Conservation (phyloP, 2,329 filamentous ascomycete species). For the Botryotinia narcissicola region DNA sequence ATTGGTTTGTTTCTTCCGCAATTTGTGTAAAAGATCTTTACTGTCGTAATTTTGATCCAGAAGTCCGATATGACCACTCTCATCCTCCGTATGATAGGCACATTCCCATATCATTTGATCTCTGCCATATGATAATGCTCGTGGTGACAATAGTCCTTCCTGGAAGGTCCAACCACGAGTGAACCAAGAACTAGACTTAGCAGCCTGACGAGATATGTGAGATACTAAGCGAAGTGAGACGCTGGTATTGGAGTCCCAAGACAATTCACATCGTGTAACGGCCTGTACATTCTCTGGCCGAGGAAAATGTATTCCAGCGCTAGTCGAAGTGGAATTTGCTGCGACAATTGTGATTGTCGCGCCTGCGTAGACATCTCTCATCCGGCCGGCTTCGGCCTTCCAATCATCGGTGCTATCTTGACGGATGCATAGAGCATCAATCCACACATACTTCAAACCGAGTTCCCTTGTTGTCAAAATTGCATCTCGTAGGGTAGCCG, state of each 20-base stretch:
- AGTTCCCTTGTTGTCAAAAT: conserved; percentile 7
- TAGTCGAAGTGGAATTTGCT: conserved; percentile 15
- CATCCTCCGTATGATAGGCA: conserved; percentile 8
- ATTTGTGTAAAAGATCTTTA: conserved; percentile 22
- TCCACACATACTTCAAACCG: conserved; percentile 17
- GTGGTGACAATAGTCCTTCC: conserved; percentile 17
- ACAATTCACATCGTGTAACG: not conserved
- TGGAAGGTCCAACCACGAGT: conserved; percentile 20
- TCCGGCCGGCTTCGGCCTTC: conserved; percentile 11
- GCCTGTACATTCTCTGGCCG: not conserved
- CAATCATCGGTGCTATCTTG: conserved; percentile 18
- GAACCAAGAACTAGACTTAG: conserved; percentile 16
- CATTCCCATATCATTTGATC: conserved; percentile 23
- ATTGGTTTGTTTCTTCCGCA: conserved; percentile 16
- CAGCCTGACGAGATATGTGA: conserved; percentile 17
- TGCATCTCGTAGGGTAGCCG: conserved; percentile 12
- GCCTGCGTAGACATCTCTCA: conserved; percentile 18
- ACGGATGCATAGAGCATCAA: conserved; percentile 18
- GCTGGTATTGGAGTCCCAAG: not conserved
- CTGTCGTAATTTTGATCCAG: conserved; percentile 23
- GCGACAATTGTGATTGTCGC: conserved; percentile 13
- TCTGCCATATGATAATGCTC: conserved; percentile 17
- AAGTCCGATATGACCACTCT: conserved; percentile 20
- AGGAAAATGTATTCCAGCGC: conserved; percentile 13
- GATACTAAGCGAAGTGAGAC: conserved; percentile 9